phyloP scores from a whole-genome alignment of 1,284 basidiomycete species.

The Phenoliferia sp. region DNA sequence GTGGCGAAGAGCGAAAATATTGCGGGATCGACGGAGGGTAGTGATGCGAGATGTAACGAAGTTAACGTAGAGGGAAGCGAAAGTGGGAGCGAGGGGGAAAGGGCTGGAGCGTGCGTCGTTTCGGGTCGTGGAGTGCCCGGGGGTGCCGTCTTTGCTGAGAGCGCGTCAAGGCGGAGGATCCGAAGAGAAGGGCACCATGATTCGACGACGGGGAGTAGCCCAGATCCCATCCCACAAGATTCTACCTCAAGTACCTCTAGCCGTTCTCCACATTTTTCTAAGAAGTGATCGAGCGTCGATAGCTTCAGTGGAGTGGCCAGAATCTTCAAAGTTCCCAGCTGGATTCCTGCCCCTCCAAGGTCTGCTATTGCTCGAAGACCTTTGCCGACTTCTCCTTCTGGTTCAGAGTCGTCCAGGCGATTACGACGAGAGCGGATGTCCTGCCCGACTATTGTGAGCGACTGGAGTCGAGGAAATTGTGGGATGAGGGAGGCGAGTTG shows the following conservation, averaged over 20 bases:
- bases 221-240: neutral
- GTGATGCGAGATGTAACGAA: slow-evolving; percentile 3
- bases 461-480: neutral
- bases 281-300: slow-evolving; percentile 5
- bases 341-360: neutral
- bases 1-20: slow-evolving; percentile 6
- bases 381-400: slow-evolving; percentile 5
- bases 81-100: neutral
- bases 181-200: slow-evolving; percentile 9
- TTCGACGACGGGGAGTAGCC: neutral
- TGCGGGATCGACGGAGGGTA: neutral
- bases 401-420: neutral
- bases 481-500: neutral
- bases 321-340: neutral
- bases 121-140: slow-evolving; percentile 4
- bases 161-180: neutral
- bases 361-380: neutral
- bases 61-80: slow-evolving; percentile 1
- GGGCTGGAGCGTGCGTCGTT: neutral
- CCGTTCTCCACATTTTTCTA: neutral
- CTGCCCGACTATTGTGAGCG: slow-evolving; percentile 2
- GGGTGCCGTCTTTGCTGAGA: neutral
- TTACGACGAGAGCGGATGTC: neutral
- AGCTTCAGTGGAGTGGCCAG: slow-evolving; percentile 7
- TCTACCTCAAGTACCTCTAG: neutral